Conservation (phyloP, 2,329 filamentous ascomycete species). For the Metarhizium rileyi region DNA sequence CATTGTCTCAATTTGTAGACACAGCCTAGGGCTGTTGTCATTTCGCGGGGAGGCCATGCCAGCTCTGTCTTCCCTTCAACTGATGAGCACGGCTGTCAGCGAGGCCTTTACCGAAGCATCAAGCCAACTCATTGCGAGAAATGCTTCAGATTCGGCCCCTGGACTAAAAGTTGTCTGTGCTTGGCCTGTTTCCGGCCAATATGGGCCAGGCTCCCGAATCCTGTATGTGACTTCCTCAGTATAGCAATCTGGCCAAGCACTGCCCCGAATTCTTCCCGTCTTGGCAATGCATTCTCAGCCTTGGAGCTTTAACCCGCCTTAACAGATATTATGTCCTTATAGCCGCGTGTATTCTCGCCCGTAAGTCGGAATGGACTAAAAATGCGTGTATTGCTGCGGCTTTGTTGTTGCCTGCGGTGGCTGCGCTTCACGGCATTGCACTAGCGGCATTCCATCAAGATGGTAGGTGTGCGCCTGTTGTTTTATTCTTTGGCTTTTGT, state of each 20-base stretch:
- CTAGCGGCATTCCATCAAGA: constrained; percentile 49
- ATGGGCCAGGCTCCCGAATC: constrained; percentile 42
- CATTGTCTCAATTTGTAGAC: not conserved
- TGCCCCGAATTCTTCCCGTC: not conserved
- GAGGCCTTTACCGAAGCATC: not conserved
- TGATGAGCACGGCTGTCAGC: not conserved
- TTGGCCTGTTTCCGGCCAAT: constrained; percentile 48
- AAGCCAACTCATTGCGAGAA: not conserved
- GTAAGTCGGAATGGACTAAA: constrained; percentile 50
- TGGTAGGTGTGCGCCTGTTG: constrained; percentile 29
- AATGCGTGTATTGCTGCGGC: constrained; percentile 55
- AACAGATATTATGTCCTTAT: constrained; percentile 54
- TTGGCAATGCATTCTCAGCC: not conserved
- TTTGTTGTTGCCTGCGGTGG: constrained; percentile 52
- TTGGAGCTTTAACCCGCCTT: not conserved
- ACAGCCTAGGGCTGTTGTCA: not conserved
- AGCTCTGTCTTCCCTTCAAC: constrained; percentile 1
- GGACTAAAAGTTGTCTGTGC: constrained; percentile 39
- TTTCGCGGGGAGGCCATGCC: constrained; percentile 5
- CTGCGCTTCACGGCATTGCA: constrained; percentile 53
- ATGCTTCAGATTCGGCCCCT: not conserved
- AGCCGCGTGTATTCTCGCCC: constrained; percentile 51
- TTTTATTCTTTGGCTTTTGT: not conserved
- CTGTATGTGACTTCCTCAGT: constrained; percentile 27
- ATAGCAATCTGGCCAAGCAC: not conserved